phyloP scores from a whole-genome alignment of 225 moss, liverwort and hornwort species.

The Physcomitrium patens region DNA sequence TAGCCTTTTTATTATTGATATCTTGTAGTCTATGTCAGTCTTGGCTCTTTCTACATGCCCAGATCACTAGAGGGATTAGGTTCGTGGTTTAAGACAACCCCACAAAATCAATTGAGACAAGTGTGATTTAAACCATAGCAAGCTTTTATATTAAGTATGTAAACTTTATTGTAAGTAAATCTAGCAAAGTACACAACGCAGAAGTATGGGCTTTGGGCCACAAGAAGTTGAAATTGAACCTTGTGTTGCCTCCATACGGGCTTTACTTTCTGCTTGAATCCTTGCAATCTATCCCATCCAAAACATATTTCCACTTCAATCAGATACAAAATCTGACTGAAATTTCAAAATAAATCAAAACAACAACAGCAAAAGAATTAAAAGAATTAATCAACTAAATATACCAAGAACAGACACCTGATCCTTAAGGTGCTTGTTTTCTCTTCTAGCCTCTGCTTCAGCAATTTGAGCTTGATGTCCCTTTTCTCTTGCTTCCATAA shows the following conservation, averaged over 20 bases:
- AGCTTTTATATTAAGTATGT: background rate
- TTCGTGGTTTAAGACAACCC: background rate
- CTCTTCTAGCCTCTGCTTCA: constrained; percentile 45
- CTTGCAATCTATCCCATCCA: constrained; percentile 40
- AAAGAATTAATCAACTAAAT: background rate
- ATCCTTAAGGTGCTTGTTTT: constrained; percentile 52
- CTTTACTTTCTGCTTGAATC: constrained; percentile 40
- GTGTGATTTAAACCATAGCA: background rate
- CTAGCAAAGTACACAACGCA: background rate
- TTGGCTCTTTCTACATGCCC: constrained; percentile 44
- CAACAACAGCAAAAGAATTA: background rate
- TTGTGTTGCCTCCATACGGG: constrained; percentile 38
- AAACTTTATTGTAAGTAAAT: background rate
- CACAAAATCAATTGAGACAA: background rate
- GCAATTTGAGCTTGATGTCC: constrained; percentile 25
- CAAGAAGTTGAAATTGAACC: constrained; percentile 24
- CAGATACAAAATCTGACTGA: background rate
- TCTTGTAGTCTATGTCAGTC: constrained; percentile 38
- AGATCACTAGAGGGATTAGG: background rate
- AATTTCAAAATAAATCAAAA: background rate
- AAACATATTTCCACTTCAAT: background rate
- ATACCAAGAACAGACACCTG: constrained; percentile 14
- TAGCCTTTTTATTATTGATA: constrained; percentile 48
- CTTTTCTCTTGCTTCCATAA: constrained; percentile 42
- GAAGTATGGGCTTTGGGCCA: background rate